phyloP scores from a whole-genome alignment of 129 eudicot genomes.

The Arctium minus region DNA sequence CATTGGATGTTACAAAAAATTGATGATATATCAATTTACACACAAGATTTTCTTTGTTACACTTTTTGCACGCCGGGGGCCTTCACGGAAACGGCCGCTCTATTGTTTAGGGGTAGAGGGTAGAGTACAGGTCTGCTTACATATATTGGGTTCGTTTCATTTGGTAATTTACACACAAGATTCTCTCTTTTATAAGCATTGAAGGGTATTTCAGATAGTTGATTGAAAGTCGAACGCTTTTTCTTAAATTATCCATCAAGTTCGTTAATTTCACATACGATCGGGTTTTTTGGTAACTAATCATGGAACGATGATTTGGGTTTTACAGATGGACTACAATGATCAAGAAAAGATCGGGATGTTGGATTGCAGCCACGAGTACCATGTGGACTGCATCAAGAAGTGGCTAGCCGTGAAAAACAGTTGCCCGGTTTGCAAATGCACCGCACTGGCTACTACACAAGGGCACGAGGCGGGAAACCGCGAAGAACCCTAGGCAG shows the following conservation, averaged over 20 bases:
- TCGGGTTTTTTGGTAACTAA: neutral
- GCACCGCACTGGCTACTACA: constrained; percentile 51
- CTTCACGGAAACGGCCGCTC: no score
- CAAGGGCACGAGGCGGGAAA: constrained; percentile 5
- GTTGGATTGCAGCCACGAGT: constrained; percentile 81
- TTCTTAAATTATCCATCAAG: neutral
- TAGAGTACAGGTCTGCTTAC: no score
- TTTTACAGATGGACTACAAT: constrained; percentile 60
- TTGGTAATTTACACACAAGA: neutral
- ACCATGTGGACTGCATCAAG: constrained; percentile 75
- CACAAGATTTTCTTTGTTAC: neutral
- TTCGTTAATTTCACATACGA: neutral
- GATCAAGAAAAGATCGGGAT: constrained; percentile 54
- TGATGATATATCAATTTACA: neutral
- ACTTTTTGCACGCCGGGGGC: no score
- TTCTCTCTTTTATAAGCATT: neutral
- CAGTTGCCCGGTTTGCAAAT: constrained; percentile 88
- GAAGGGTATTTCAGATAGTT: neutral
- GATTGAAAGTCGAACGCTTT: neutral
- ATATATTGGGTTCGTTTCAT: no score
- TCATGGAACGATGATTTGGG: neutral
- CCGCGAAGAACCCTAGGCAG: constrained; percentile 20
- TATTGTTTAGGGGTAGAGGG: no score
- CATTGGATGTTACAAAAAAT: no score
- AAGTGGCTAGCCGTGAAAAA: constrained; percentile 85